Base-by-base conservation (phyloP, 139 green algal genomes). In the Parachlorella kessleri region DNA sequence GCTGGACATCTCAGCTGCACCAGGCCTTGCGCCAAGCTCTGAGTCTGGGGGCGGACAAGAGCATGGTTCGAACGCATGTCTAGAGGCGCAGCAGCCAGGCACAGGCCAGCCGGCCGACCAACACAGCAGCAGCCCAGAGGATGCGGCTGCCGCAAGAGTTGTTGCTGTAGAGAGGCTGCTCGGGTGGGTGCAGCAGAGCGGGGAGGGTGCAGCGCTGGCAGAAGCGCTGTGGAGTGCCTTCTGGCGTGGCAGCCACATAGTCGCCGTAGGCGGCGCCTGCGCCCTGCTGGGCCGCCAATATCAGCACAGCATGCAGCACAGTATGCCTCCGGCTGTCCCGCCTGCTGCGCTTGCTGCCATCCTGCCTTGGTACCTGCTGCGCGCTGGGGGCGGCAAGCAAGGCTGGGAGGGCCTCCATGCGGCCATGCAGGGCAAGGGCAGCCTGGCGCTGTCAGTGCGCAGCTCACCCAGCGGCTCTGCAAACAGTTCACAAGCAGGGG, bases 361-460 rank as follows among this genome's bases (percentile, higher is more conserved):
- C 3, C 70, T 87, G 72, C 82, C 82, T 1, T 81, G 77, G 82
- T 87, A 84, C 55, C 10, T 36, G 4, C 7, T 83, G 6, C 53
- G 76, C 1, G 67, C 77, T 28, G 76, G 82, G 55, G 77, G 72
- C 66, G 63, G 70, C 2, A 14, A 26, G 0, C 4, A 10, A 33
- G 82, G 77, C 55, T 87, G 78, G 78, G 37, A 59, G 8, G 41
- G 41, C 7, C 65, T 84, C 39, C 77, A 79, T 7, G 30, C 40
- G 1, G 63, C 64, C 6, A 30, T 78, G 39, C 21, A 6, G 1
- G 48, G 32, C n/a, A 6, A 18, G 14, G 48, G 14, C 14, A 59
- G 48, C 14, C 21, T 59, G 48, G 48, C 14, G 48, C 21, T 14
- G 48, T n/a, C n/a, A n/a, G n/a, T n/a, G n/a, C n/a, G n/a, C n/a